Evolutionary conservation across 2,329 filamentous ascomycete genomes (phyloP).

Genomic region (Diaporthe citri): DNA sequence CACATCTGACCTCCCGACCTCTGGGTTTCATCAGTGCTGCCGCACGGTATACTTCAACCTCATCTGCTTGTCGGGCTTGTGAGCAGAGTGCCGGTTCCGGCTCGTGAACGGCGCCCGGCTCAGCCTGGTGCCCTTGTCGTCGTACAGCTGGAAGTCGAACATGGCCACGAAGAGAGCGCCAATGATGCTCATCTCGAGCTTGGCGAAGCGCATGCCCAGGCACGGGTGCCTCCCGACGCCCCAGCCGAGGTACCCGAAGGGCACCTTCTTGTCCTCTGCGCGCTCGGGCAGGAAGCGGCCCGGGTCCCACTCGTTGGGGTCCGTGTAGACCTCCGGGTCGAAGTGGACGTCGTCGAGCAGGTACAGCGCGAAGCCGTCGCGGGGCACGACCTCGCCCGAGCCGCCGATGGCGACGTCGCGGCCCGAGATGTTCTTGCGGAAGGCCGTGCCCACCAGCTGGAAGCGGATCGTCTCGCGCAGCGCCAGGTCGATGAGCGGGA

Average conservation of each 20-base stretch:
- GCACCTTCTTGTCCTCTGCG: constrained; percentile 57
- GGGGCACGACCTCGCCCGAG: constrained; percentile 63
- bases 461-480: constrained; percentile 67
- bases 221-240: constrained; percentile 53
- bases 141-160: constrained; percentile 60
- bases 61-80: constrained; percentile 52
- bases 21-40: constrained; percentile 1
- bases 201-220: constrained; percentile 58
- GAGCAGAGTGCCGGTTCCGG: constrained; percentile 53
- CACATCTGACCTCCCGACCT: background rate
- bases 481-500: constrained; percentile 64
- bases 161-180: constrained; percentile 61
- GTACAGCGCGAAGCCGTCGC: constrained; percentile 60
- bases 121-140: constrained; percentile 53
- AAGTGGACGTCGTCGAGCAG: constrained; percentile 62
- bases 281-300: constrained; percentile 59
- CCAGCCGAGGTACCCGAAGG: constrained; percentile 52
- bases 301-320: constrained; percentile 65
- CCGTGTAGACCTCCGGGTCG: constrained; percentile 60
- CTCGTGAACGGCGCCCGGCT: constrained; percentile 50
- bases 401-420: constrained; percentile 56
- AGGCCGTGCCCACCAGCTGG: constrained; percentile 59
- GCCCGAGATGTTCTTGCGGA: constrained; percentile 64
- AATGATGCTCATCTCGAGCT: constrained; percentile 64
- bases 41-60: constrained; percentile 52